These are phyloP conservation scores for Kappamyces sp. DNA, from an alignment of 192 early-diverging fungal species.

Conservation along the genomic window DNA sequence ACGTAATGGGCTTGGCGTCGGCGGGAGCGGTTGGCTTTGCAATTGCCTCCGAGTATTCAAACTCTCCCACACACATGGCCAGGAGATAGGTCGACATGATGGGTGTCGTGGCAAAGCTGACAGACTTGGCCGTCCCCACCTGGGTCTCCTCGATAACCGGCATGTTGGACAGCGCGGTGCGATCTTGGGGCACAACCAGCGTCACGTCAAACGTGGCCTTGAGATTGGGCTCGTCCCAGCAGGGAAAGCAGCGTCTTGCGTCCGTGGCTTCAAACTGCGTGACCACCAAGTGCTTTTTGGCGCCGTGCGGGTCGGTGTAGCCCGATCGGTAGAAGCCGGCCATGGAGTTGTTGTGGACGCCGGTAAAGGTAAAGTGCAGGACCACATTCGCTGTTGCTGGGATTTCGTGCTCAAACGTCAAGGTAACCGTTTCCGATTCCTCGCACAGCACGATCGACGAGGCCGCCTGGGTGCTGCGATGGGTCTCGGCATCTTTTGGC, in stretches of 20 bases:
- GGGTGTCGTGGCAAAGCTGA: constrained; percentile 73
- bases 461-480: constrained; percentile 31
- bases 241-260: constrained; percentile 61
- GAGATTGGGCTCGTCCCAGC: constrained; percentile 65
- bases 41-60: constrained; percentile 70
- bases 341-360: constrained; percentile 74
- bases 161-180: constrained; percentile 83
- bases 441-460: constrained; percentile 34
- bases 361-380: constrained; percentile 41
- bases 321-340: constrained; percentile 88
- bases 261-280: constrained; percentile 96
- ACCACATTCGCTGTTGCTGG: constrained; percentile 36
- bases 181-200: constrained; percentile 56
- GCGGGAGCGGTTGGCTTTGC: constrained; percentile 44
- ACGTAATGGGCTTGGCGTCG: constrained; percentile 56
- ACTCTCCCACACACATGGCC: constrained; percentile 78
- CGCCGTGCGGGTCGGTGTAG: constrained; percentile 55
- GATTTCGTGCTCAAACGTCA: constrained; percentile 39
- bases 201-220: constrained; percentile 89
- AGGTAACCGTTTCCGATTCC: constrained; percentile 38
- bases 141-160: constrained; percentile 56
- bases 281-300: constrained; percentile 63
- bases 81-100: constrained; percentile 81
- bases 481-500: constrained; percentile 4
- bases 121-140: constrained; percentile 54